Evolutionary conservation across 805 yeast genomes (phyloP).

Genomic region (Blastobotrys chiropterorum): DNA sequence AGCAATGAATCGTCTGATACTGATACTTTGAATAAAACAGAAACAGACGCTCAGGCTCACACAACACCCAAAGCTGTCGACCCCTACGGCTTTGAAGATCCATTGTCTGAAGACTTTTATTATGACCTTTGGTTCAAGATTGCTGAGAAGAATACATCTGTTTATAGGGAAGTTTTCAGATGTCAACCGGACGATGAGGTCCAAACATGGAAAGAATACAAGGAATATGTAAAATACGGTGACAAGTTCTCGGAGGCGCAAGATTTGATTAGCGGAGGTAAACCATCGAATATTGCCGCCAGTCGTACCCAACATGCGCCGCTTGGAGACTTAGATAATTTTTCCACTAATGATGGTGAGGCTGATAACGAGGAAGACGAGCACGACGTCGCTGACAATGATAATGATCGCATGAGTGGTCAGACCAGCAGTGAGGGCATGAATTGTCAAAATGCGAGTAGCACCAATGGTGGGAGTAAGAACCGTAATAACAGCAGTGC

Average conservation of each 20-base stretch:
- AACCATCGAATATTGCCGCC: slow-evolving; percentile 20
- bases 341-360: not conserved
- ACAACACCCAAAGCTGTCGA: slow-evolving; percentile 47
- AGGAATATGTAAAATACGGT: slow-evolving; percentile 45
- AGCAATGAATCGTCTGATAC: not conserved
- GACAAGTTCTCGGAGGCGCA: slow-evolving; percentile 29
- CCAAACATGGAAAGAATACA: slow-evolving; percentile 85
- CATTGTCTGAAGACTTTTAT: slow-evolving; percentile 71
- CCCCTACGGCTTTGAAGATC: slow-evolving; percentile 87
- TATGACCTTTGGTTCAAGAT: slow-evolving; percentile 80
- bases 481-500: not conserved
- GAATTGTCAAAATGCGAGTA: no score
- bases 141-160: slow-evolving; percentile 75
- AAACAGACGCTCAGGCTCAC: not conserved
- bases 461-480: no score
- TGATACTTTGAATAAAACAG: not conserved
- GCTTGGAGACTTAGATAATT: not conserved
- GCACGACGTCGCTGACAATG: not conserved
- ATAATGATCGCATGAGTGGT: no score
- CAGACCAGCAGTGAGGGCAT: not conserved
- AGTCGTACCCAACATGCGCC: slow-evolving; percentile 12
- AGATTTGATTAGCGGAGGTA: slow-evolving; percentile 36
- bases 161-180: slow-evolving; percentile 81
- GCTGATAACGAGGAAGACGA: not conserved
- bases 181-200: slow-evolving; percentile 94